Evolutionary conservation across 2,329 filamentous ascomycete genomes (phyloP).

Genomic region (Pseudogymnoascus destructans): DNA sequence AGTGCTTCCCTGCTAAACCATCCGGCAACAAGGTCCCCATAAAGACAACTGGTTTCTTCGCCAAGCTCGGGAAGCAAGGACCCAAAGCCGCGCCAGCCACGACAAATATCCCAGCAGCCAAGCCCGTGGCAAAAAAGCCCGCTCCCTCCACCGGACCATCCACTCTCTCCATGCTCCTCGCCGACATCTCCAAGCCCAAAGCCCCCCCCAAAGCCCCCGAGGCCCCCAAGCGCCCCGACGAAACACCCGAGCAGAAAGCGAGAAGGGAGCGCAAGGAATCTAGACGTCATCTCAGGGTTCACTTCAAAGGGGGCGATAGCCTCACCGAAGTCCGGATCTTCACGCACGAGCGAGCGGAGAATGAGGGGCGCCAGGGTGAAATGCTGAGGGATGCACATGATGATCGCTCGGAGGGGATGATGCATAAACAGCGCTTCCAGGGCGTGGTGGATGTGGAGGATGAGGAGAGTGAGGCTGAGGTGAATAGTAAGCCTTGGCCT

Average conservation of each 20-base stretch:
- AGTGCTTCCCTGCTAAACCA: slow-evolving; percentile 20
- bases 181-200: slow-evolving; percentile 23
- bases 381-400: slow-evolving; percentile 61
- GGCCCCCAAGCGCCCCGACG: slow-evolving; percentile 28
- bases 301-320: slow-evolving; percentile 54
- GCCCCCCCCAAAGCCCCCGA: slow-evolving; percentile 23
- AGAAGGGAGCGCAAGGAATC: slow-evolving; percentile 61
- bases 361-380: slow-evolving; percentile 51
- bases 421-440: slow-evolving; percentile 39
- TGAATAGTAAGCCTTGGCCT: slow-evolving; percentile 40
- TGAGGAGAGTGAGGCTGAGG: slow-evolving; percentile 40
- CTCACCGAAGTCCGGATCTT: slow-evolving; percentile 57
- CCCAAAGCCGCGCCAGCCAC: slow-evolving; percentile 17
- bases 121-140: slow-evolving; percentile 27
- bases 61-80: not conserved
- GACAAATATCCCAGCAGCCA: slow-evolving; percentile 13
- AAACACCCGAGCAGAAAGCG: slow-evolving; percentile 54
- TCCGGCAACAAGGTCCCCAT: slow-evolving; percentile 16
- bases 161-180: slow-evolving; percentile 24
- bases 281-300: slow-evolving; percentile 55
- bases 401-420: slow-evolving; percentile 60
- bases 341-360: slow-evolving; percentile 58
- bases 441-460: slow-evolving; percentile 36
- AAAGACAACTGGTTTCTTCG: slow-evolving; percentile 15
- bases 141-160: slow-evolving; percentile 19